Conservation (phyloP, 208 protist species). For the Crithidia bombi region DNA sequence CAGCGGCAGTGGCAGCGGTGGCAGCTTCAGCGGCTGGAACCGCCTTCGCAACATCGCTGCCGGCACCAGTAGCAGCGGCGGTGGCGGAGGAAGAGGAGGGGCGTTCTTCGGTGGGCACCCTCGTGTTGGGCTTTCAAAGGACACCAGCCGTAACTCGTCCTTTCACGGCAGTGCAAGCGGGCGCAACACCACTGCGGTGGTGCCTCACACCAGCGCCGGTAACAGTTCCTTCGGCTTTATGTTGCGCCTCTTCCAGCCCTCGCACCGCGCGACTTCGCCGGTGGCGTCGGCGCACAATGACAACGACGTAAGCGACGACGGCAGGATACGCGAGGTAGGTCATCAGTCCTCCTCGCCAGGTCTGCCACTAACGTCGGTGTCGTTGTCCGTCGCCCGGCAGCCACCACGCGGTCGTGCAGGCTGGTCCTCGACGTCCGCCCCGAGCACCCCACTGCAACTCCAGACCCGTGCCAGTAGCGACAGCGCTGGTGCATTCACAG, state of each 20-base stretch:
- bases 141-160: constrained; percentile 20
- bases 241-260: constrained; percentile 24
- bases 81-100: neutral
- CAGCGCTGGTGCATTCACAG: neutral
- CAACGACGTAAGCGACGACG: constrained; percentile 5
- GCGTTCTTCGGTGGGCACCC: neutral
- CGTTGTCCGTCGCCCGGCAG: neutral
- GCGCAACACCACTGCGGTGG: neutral
- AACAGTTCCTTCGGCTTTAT: constrained; percentile 32
- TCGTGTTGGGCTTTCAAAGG: constrained; percentile 7
- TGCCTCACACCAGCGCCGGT: neutral
- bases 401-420: neutral
- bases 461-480: neutral
- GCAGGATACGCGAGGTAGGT: neutral
- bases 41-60: constrained; percentile 19
- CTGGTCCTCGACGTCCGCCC: constrained; percentile 6
- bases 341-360: neutral
- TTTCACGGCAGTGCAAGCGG: constrained; percentile 9
- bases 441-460: constrained; percentile 2
- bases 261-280: constrained; percentile 7
- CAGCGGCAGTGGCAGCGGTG: neutral
- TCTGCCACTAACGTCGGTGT: neutral
- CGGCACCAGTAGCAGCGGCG: neutral
- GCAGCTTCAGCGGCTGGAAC: constrained; percentile 22
- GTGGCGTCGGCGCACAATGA: neutral